Conservation (phyloP, 192 early-diverging fungal species). For the Podila clonocystis region DNA sequence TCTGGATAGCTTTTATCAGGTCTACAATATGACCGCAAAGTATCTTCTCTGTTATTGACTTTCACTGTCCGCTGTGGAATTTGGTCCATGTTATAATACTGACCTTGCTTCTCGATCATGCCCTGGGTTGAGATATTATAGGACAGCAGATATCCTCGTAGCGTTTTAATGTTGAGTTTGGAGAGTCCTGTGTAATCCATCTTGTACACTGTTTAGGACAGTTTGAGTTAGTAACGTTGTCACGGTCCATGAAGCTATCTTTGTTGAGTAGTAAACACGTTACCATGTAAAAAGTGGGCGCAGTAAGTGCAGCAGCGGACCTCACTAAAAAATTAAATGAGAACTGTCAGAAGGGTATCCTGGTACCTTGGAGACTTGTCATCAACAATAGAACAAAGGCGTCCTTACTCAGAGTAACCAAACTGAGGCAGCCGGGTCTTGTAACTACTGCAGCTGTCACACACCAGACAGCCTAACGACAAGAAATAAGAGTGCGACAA, state of each 20-base stretch:
- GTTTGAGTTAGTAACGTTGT: no score
- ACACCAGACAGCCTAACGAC: conserved; percentile 38
- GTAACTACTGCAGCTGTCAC: conserved; percentile 43
- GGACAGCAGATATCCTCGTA: conserved; percentile 36
- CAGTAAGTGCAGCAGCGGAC: conserved; percentile 48
- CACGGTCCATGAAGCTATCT: background rate
- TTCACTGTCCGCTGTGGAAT: background rate
- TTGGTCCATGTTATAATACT: background rate
- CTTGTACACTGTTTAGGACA: conserved; percentile 19
- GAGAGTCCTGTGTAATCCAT: conserved; percentile 46
- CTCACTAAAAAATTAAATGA: conserved; percentile 17
- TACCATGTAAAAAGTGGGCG: conserved; percentile 43
- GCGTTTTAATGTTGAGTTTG: conserved; percentile 39
- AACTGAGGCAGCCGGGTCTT: conserved; percentile 42
- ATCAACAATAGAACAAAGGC: background rate
- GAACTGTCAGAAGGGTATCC: background rate
- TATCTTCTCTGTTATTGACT: no score
- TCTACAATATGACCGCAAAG: conserved; percentile 7
- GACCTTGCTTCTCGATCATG: conserved; percentile 52
- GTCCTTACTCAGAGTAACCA: conserved; percentile 46
- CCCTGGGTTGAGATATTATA: conserved; percentile 48
- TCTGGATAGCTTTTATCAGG: conserved; percentile 38
- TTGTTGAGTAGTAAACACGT: background rate
- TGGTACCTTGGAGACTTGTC: background rate
- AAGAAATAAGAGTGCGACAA: background rate